Evolutionary conservation across 1,284 basidiomycete genomes (phyloP), one percentile per base, ranked within the genome.

Genomic region (Sanghuangporus weigelae): DNA sequence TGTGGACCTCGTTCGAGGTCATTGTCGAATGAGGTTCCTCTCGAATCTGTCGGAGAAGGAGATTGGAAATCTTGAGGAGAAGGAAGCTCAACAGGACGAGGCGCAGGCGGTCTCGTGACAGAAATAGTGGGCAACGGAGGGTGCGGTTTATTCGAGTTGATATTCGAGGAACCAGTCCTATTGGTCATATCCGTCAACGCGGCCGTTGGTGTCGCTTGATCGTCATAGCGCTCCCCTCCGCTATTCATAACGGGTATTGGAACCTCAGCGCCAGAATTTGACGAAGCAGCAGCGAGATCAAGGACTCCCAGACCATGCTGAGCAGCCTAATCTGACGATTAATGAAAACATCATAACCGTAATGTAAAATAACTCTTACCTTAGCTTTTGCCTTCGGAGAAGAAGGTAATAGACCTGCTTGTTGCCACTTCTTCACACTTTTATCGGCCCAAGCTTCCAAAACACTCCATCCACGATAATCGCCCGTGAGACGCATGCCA

Each of bases 401-500:
- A 35, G 60, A 36, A 51, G 55, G 76, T 31, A 92, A 79, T 38
- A 93, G 74, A 3, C 93, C 93, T 36, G 86, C 79, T 69, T 90
- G 86, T 65, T 89, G 84, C 94, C 94, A 96, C 72, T 86, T 86
- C 71, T 88, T 83, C 57, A 93, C 79, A 74, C 92, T 94, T 68
- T 83, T 82, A 76, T 96, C 94, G 62, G 92, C 95, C 87, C 89
- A 92, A 21, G 93, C 94, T 74, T 96, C 94, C 65, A 96, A 77
- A 14, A 94, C 90, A 72, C 81, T 90, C 94, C 93, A 96, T 1
- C 94, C 94, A 72, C 84, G 84, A 73, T 96, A 96, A 73, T 93
- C 87, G 36, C 93, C 93, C 2, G 82, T 81, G 68, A 95, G 75
- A 57, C 87, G 81, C 70, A 95, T 73, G 3, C 85, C 87, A 23